Conservation (phyloP, 768 basidiomycete species). For the Phlebiopsis gigantea region DNA sequence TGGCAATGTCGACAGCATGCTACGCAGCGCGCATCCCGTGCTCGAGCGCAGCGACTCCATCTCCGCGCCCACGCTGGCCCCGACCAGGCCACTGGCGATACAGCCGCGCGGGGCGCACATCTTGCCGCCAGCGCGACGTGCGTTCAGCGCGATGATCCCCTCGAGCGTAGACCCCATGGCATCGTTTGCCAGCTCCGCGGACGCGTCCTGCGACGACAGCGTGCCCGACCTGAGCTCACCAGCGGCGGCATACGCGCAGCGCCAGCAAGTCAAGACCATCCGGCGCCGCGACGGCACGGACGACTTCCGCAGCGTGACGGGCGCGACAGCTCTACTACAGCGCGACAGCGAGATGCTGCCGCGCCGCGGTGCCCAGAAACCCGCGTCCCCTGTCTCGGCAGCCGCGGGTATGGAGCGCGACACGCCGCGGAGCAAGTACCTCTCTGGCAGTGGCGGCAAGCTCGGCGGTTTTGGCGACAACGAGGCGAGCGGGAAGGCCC, state of each 20-base stretch:
- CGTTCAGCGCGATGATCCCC: conserved; percentile 69
- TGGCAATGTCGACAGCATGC: conserved; percentile 29
- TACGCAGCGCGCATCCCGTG: conserved; percentile 39
- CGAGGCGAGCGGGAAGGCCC: conserved; percentile 86
- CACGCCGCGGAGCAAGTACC: conserved; percentile 27
- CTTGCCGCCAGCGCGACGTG: conserved; percentile 56
- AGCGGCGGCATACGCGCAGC: conserved; percentile 73
- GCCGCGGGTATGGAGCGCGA: conserved; percentile 18
- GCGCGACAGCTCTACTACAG: conserved; percentile 47
- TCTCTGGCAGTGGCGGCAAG: conserved; percentile 37
- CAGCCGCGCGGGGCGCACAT: conserved; percentile 16
- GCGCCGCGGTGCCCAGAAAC: conserved; percentile 8
- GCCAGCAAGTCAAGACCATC: conserved; percentile 73
- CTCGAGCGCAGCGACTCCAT: conserved; percentile 23
- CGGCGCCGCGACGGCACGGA: conserved; percentile 79
- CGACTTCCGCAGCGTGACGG: conserved; percentile 71
- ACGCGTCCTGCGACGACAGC: conserved; percentile 22
- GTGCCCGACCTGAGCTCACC: conserved; percentile 68
- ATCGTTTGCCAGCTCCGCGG: conserved; percentile 34
- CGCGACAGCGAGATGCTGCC: conserved; percentile 28
- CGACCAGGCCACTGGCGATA: conserved; percentile 3
- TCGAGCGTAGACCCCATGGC: conserved; percentile 20
- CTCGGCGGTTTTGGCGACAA: conserved; percentile 89
- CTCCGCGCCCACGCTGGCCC: too few species aligned
- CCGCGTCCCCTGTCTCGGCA: conserved; percentile 15